Percentiles rank a stretch among this genome's conserved stretches.
Evolutionary conservation across 352 stramenopile species (phyloP).

Genomic region (Phytophthora sp.): DNA sequence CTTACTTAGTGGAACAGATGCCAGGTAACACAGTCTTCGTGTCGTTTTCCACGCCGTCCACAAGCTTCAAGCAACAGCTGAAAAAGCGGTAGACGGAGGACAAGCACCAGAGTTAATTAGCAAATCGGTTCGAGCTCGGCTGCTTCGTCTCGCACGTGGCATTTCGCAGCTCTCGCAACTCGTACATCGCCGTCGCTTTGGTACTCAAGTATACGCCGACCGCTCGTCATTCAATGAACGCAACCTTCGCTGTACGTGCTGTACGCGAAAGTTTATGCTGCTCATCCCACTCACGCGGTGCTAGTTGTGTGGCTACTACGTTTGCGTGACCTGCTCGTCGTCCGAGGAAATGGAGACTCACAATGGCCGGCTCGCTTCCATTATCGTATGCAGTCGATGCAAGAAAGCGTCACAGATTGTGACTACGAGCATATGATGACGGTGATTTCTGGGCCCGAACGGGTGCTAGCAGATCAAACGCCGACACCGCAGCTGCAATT

Average conservation of each 20-base stretch:
- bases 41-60: constrained; percentile 49
- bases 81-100: neutral
- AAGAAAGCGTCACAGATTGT: constrained; percentile 27
- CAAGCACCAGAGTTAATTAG: neutral
- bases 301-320: constrained; percentile 40
- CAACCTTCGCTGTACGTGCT: constrained; percentile 43
- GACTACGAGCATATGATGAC: constrained; percentile 37
- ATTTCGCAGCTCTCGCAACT: constrained; percentile 31
- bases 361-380: constrained; percentile 35
- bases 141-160: constrained; percentile 32
- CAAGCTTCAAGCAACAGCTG: neutral
- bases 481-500: too few species aligned
- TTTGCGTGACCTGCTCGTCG: constrained; percentile 31
- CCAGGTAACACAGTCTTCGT: constrained; percentile 31
- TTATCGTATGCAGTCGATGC: constrained; percentile 36
- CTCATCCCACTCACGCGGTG: constrained; percentile 28
- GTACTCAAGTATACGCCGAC: constrained; percentile 40
- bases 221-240: constrained; percentile 29
- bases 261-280: constrained; percentile 27
- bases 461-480: constrained; percentile 9
- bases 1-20: constrained; percentile 39
- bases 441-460: constrained; percentile 15
- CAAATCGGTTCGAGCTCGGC: constrained; percentile 17
- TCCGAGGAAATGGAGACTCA: constrained; percentile 39
- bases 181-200: constrained; percentile 37